These are phyloP conservation scores for Ogataea ganodermae DNA, from an alignment of 805 yeast species.

Conservation along the genomic window DNA sequence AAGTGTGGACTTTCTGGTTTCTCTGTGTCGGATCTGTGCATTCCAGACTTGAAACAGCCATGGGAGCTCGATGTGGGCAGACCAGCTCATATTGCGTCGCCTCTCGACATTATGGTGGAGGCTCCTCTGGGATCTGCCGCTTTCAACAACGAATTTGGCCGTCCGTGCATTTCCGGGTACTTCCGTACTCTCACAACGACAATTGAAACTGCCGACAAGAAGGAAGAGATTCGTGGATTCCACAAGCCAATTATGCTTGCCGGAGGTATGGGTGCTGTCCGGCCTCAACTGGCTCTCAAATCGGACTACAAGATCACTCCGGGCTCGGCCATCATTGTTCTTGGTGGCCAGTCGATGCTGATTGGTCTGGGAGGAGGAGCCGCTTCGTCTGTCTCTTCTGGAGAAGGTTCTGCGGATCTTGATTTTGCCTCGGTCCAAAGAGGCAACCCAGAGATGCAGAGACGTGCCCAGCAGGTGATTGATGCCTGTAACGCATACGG, in stretches of 20 bases:
- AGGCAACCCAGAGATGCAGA: conserved; percentile 99
- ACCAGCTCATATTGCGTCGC: conserved; percentile 90
- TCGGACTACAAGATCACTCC: conserved; percentile 80
- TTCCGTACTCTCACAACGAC: conserved; percentile 91
- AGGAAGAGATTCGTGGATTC: conserved; percentile 85
- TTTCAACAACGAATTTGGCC: conserved; percentile 96
- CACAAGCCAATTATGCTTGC: conserved; percentile 99
- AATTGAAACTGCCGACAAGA: conserved; percentile 61
- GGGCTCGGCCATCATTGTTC: conserved; percentile 85
- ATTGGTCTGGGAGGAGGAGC: conserved; percentile 99
- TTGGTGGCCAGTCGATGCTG: conserved; percentile 97
- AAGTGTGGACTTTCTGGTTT: conserved; percentile 96
- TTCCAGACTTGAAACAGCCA: conserved; percentile 85
- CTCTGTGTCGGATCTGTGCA: conserved; percentile 84
- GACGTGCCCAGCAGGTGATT: conserved; percentile 98
- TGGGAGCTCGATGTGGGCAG: conserved; percentile 93
- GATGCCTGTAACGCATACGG: conserved; percentile 91
- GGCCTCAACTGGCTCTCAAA: conserved; percentile 91
- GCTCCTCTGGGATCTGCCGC: conserved; percentile 99
- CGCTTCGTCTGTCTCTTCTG: conserved; percentile 94
- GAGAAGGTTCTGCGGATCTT: conserved; percentile 92
- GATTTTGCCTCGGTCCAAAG: conserved; percentile 99
- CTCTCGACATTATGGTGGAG: conserved; percentile 92
- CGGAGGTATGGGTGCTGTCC: conserved; percentile 96
- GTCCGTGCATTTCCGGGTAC: conserved; percentile 96